phyloP scores from a whole-genome alignment of 2,329 filamentous ascomycete species.

The Xylaria sp. region DNA sequence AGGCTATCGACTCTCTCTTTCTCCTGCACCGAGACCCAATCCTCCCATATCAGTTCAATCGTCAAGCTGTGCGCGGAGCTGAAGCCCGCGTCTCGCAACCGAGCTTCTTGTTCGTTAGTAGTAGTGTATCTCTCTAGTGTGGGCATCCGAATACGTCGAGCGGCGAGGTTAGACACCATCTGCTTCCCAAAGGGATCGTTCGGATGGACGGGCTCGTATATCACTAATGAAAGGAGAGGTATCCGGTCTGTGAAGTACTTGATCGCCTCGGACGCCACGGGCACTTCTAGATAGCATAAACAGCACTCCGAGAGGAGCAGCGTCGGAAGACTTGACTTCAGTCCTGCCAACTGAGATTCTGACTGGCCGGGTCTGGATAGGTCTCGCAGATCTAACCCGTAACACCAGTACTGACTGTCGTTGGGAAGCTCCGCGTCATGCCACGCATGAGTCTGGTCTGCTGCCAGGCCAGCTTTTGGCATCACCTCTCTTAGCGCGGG shows the following conservation, averaged over 20 bases:
- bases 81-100: constrained; percentile 73
- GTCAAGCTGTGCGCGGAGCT: constrained; percentile 49
- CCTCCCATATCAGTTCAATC: constrained; percentile 70
- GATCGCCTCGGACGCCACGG: constrained; percentile 68
- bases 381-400: constrained; percentile 73
- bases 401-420: constrained; percentile 58
- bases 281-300: constrained; percentile 80
- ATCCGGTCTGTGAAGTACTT: constrained; percentile 65
- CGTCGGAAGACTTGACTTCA: constrained; percentile 71
- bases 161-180: constrained; percentile 89
- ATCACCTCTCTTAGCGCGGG: constrained; percentile 50
- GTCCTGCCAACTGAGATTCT: constrained; percentile 49
- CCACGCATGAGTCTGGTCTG: constrained; percentile 47
- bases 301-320: constrained; percentile 94
- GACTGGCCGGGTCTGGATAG: constrained; percentile 46
- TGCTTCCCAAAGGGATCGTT: constrained; percentile 86
- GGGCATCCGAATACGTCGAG: constrained; percentile 82
- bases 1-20: constrained; percentile 78
- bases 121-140: constrained; percentile 77
- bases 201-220: constrained; percentile 90
- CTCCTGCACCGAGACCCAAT: constrained; percentile 73
- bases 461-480: constrained; percentile 35
- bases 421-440: constrained; percentile 44
- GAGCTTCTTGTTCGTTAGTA: constrained; percentile 68
- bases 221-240: constrained; percentile 60